Conservation (phyloP, 2,329 filamentous ascomycete species). For the Calonectria fujianensis region DNA sequence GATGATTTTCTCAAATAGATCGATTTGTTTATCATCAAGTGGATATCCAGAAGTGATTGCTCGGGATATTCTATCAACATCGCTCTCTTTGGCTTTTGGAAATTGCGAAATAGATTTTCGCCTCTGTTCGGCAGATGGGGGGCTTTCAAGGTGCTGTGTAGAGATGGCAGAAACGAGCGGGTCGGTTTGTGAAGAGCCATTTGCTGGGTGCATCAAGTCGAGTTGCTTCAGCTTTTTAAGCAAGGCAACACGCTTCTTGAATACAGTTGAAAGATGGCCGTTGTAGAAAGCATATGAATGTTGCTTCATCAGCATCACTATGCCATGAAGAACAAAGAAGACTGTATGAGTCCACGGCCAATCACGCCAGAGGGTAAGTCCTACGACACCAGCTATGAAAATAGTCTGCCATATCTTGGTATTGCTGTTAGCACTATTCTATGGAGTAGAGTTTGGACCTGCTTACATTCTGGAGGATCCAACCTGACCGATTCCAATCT, state of each 20-base stretch:
- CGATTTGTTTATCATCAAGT: conserved; percentile 77
- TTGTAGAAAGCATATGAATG: conserved; percentile 89
- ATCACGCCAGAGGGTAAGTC: conserved; percentile 80
- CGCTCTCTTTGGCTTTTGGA: conserved; percentile 63
- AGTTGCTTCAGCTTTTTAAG: conserved; percentile 73
- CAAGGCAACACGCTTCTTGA: conserved; percentile 69
- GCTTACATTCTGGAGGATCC: conserved; percentile 82
- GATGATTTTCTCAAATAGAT: conserved; percentile 79
- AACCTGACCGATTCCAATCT: conserved; percentile 81
- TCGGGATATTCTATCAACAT: conserved; percentile 76
- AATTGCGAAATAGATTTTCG: conserved; percentile 62
- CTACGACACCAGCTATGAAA: conserved; percentile 78
- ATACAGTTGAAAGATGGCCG: conserved; percentile 79
- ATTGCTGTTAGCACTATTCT: background rate
- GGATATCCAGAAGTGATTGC: conserved; percentile 77
- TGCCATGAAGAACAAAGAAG: conserved; percentile 83
- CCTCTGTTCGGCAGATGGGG: conserved; percentile 66
- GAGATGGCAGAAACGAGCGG: conserved; percentile 65
- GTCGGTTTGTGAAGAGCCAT: conserved; percentile 64
- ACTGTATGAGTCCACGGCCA: conserved; percentile 92
- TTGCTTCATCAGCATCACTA: conserved; percentile 90
- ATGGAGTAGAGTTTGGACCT: too few relatives aligned
- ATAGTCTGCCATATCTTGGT: conserved; percentile 78
- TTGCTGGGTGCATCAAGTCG: conserved; percentile 69
- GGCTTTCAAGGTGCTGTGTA: conserved; percentile 66